Evolutionary conservation across 2,329 filamentous ascomycete species (phyloP).

Genomic region (Tolypocladium sp.): DNA sequence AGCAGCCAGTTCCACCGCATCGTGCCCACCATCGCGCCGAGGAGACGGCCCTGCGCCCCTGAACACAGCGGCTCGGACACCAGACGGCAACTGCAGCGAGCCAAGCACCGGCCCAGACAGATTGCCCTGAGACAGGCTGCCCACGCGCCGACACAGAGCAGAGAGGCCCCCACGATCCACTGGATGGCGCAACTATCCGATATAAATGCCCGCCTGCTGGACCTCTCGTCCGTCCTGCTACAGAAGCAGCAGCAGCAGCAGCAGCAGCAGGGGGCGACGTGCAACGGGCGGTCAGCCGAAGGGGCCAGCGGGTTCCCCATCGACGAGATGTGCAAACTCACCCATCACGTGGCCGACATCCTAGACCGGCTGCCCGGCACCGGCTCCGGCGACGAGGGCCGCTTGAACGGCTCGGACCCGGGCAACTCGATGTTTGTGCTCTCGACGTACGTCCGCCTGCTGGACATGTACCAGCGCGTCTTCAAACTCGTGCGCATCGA

Average conservation of each 20-base stretch:
- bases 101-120: slow-evolving; percentile 18
- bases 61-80: slow-evolving; percentile 12
- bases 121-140: slow-evolving; percentile 19
- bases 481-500: slow-evolving; percentile 25
- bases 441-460: slow-evolving; percentile 27
- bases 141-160: slow-evolving; percentile 9
- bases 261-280: slow-evolving; percentile 12
- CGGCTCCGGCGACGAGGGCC: slow-evolving; percentile 2
- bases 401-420: slow-evolving; percentile 21
- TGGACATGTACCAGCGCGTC: slow-evolving; percentile 30
- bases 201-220: slow-evolving; percentile 27
- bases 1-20: neutral
- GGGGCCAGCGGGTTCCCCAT: slow-evolving; percentile 24
- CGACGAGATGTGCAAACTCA: slow-evolving; percentile 31
- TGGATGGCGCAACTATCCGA: slow-evolving; percentile 30
- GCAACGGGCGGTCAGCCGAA: slow-evolving; percentile 12
- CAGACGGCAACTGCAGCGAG: slow-evolving; percentile 13
- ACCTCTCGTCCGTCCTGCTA: slow-evolving; percentile 24
- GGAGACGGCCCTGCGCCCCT: slow-evolving; percentile 9
- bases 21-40: slow-evolving; percentile 8
- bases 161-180: slow-evolving; percentile 15
- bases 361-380: slow-evolving; percentile 16
- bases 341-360: slow-evolving; percentile 24
- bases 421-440: slow-evolving; percentile 28
- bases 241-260: slow-evolving; percentile 13